Conservation (phyloP, 352 stramenopile genomes). For the Hyaloperonospora arabidopsidis region DNA sequence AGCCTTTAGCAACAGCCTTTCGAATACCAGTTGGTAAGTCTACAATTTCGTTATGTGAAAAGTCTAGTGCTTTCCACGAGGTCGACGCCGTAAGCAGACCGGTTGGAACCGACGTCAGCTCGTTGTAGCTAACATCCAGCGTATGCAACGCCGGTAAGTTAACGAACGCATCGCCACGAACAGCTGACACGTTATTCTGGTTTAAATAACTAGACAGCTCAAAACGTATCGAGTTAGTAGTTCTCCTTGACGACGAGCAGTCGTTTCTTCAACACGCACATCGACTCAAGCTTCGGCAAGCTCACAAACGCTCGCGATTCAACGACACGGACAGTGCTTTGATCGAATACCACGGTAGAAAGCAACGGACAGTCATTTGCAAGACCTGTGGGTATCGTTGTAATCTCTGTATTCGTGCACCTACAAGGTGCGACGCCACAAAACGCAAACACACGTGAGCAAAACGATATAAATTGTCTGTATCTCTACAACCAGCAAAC, state of each 20-base stretch:
- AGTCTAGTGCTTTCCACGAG: slow-evolving; percentile 53
- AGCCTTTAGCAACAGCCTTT: slow-evolving; percentile 36
- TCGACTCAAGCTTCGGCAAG: slow-evolving; percentile 30
- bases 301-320: slow-evolving; percentile 38
- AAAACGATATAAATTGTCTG: not conserved
- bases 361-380: slow-evolving; percentile 37
- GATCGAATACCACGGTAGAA: slow-evolving; percentile 33
- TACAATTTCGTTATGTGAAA: slow-evolving; percentile 41
- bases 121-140: slow-evolving; percentile 51
- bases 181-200: slow-evolving; percentile 35
- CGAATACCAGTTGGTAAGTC: slow-evolving; percentile 32
- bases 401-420: slow-evolving; percentile 38
- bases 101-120: slow-evolving; percentile 33
- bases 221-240: not conserved
- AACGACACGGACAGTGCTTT: slow-evolving; percentile 38
- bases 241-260: not conserved
- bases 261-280: slow-evolving; percentile 21
- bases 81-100: slow-evolving; percentile 34
- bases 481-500: not conserved
- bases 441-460: not conserved
- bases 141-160: slow-evolving; percentile 46
- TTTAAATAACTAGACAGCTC: slow-evolving; percentile 27
- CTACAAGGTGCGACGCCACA: slow-evolving; percentile 15
- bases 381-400: slow-evolving; percentile 25
- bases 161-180: slow-evolving; percentile 35